Evolutionary conservation across 805 yeast species (phyloP), one percentile per base, ranked within the genome.

Genomic region (Saccharomycopsis sp.): DNA sequence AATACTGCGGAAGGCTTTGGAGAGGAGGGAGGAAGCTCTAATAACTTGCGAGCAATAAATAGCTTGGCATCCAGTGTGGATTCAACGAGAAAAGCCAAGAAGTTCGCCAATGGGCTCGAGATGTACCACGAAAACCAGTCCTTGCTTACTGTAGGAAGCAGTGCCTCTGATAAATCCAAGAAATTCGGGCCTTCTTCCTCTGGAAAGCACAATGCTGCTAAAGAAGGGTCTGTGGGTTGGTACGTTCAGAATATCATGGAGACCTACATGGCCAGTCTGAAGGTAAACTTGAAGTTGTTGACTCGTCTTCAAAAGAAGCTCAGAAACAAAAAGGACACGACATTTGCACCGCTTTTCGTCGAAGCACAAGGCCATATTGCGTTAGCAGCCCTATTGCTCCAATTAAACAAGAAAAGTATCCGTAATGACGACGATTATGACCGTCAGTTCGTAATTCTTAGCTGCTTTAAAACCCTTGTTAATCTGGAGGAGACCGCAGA

Each of bases 401-500:
- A 73, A 17, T 69, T 78, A 47, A 68, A 67, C 38, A 44, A 49
- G 42, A 62, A 64, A 25, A 57, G 69, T 1, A 67, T 73, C 42
- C 77, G 79, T 57, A 74, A 79, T 12, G 73, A 76, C 58, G 76
- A 73, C 52, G 83, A 83, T 60, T 69, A 71, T 3, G 85, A 80
- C 57, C 70, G 72, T 53, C 87, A 83, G 65, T 78, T 74, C 56
- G 68, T 78, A 34, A 71, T 83, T 14, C 69, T 83, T 17, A 75
- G 75, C 20, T 81, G 85, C 19, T 72, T 82, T 56, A 79, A 78
- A 63, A 74, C 79, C 56, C 67, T 83, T 67, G 75, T 83, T 72
- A 79, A 64, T 51, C 56, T 56, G 2, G 44, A 58, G 2, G 61
- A 56, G 29, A 70, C 71, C 1, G 60, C 66, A 1, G 72, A 69